Conservation (phyloP, 1,284 basidiomycete genomes). For the Thelephora terrestris region DNA sequence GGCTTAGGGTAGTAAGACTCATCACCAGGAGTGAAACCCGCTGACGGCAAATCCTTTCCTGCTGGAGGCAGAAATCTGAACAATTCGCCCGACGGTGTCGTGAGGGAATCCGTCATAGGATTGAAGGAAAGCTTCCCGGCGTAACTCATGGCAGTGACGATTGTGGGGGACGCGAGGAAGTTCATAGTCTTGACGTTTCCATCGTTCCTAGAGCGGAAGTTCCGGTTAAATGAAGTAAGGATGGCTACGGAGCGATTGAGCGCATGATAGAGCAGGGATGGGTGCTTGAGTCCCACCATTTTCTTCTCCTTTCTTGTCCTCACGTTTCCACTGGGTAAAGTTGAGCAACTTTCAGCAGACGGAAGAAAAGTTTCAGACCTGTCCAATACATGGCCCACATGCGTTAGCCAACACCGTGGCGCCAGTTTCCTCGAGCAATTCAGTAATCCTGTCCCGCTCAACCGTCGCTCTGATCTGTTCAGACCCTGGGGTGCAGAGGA, state of each 20-base stretch:
- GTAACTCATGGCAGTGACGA: conserved; percentile 97
- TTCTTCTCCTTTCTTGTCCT: conserved; percentile 83
- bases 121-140: conserved; percentile 94
- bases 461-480: conserved; percentile 98
- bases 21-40: conserved; percentile 81
- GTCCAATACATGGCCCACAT: conserved; percentile 98
- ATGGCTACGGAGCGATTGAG: conserved; percentile 52
- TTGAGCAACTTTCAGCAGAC: conserved; percentile 1
- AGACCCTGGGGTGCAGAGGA: conserved; percentile 95
- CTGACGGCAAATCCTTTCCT: conserved; percentile 77
- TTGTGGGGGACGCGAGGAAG: conserved; percentile 94
- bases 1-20: conserved; percentile 72
- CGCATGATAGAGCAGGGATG: not conserved
- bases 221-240: conserved; percentile 95
- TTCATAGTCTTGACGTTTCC: conserved; percentile 96
- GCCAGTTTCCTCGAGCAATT: conserved; percentile 76
- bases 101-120: conserved; percentile 78
- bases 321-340: conserved; percentile 76
- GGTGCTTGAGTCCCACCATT: conserved; percentile 53
- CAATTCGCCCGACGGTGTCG: conserved; percentile 59
- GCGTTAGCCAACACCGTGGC: conserved; percentile 94
- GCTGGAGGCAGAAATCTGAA: conserved; percentile 86
- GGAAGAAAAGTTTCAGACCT: conserved; percentile 34
- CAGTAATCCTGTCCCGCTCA: conserved; percentile 86
- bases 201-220: conserved; percentile 98